Base-by-base conservation (phyloP, 179 eudicot species). In the Heliamphora ciliata region DNA sequence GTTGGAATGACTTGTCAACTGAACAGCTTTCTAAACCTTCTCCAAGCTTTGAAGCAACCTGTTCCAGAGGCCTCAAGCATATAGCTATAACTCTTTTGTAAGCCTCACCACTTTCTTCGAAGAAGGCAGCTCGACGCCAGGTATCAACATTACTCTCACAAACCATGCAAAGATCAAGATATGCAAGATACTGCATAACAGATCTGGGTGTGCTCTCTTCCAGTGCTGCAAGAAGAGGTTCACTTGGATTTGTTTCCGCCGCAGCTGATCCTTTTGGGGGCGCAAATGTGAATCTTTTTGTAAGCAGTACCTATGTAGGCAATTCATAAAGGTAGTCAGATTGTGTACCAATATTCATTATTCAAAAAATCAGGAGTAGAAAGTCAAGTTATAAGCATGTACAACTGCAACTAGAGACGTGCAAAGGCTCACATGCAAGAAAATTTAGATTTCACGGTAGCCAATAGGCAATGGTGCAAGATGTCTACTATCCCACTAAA, bases 71-170 rank as follows among this genome's bases (percentile, higher is more conserved):
- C 85, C 84, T 86, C 87, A 94, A 79, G 92, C 96, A 90, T 21
- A 84, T 89, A 88, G 90, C 69, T 55, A 93, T 79, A 74, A 94
- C 93, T 86, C 93, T 89, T 89, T 87, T 96, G 87, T 96, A 96
- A 59, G 97, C 92, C 68, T 90, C 99, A 72, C 98, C 97, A 81
- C 92, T 92, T 87, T 96, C 98, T 83, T 94, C 99, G 82, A 90
- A 96, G 79, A 96, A 93, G 24, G 99, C 97, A 81, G 97, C 96
- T 67, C 99, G 93, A 50, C 97, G 93, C 99, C 99, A 96, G 4
- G 88, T 87, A 76, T 96, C 97, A 73, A 89, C 90, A 84, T 94
- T 93, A 77, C 89, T 89, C 76, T 93, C 97, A 91, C 97, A 92
- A 44, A 96, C 94, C 97, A 94, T 94, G 71, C 88, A 86, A 21